phyloP scores from a whole-genome alignment of 768 basidiomycete species.

The Gautieria morchelliformis region DNA sequence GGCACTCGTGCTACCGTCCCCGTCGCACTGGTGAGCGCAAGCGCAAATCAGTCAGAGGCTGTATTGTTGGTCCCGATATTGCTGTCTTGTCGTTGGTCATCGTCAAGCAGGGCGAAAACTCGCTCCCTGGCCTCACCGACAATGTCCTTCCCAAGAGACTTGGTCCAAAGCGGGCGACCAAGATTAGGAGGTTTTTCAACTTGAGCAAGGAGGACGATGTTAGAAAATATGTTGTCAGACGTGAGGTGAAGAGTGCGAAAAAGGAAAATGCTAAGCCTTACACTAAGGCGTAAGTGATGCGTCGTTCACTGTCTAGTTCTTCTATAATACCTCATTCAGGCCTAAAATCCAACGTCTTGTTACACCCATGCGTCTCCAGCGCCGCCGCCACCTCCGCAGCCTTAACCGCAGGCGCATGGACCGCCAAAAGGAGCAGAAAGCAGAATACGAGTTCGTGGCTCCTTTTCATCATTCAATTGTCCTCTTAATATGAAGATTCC shows the following conservation, averaged over 20 bases:
- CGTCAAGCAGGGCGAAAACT: slow-evolving; percentile 90
- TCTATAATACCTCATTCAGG: slow-evolving; percentile 26
- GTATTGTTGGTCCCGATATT: slow-evolving; percentile 96
- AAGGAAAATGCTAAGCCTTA: slow-evolving; percentile 88
- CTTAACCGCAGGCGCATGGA: slow-evolving; percentile 84
- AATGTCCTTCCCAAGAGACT: slow-evolving; percentile 87
- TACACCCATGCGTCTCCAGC: slow-evolving; percentile 91
- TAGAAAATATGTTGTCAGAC: slow-evolving; percentile 89
- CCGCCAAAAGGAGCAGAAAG: slow-evolving; percentile 89
- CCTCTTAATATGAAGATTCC: slow-evolving; percentile 1
- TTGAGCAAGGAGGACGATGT: slow-evolving; percentile 97
- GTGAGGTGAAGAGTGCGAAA: slow-evolving; percentile 84
- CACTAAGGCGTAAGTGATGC: slow-evolving; percentile 79
- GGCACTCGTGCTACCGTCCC: slow-evolving; percentile 95
- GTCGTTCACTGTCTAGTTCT: not conserved
- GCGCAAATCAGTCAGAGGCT: slow-evolving; percentile 97
- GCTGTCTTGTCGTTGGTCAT: slow-evolving; percentile 89
- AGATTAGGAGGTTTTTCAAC: slow-evolving; percentile 98
- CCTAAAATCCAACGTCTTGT: slow-evolving; percentile 97
- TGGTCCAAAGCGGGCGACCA: slow-evolving; percentile 94
- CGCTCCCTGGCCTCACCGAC: slow-evolving; percentile 89
- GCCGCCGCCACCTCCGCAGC: slow-evolving; percentile 84
- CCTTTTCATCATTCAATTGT: not conserved
- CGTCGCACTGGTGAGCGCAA: slow-evolving; percentile 93
- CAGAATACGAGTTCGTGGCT: slow-evolving; percentile 74